phyloP scores from a whole-genome alignment of 257 asterid genomes.

The Lycium barbarum region DNA sequence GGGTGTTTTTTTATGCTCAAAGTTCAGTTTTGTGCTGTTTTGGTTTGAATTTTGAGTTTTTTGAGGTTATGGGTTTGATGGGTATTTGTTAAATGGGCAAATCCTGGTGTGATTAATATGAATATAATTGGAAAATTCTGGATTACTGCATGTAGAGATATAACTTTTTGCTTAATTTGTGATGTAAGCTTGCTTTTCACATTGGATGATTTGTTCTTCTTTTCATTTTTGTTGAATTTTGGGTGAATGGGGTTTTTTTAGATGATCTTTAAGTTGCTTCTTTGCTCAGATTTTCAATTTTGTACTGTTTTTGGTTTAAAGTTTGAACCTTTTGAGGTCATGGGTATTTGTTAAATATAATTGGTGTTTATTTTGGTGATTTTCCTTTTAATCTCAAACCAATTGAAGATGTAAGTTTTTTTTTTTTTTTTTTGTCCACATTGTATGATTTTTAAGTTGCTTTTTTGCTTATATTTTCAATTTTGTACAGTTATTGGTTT shows the following conservation, averaged over 20 bases:
- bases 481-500: not conserved
- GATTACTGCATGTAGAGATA: not conserved
- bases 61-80: slow-evolving; percentile 13
- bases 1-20: no score
- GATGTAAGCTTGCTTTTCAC: not conserved
- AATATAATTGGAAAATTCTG: not conserved
- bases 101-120: no score
- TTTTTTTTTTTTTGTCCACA: no score
- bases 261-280: not conserved
- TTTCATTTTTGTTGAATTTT: not conserved
- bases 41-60: slow-evolving; percentile 16
- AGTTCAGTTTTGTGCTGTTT: no score
- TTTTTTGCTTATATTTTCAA: not conserved
- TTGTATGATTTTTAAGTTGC: not conserved
- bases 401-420: no score
- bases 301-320: not conserved
- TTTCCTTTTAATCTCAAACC: no score
- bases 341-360: not conserved
- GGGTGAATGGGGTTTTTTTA: not conserved
- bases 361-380: not conserved
- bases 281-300: not conserved
- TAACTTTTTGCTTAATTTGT: not conserved
- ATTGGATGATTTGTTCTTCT: no score
- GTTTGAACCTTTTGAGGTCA: slow-evolving; percentile 24
- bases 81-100: not conserved